These are phyloP conservation scores for Bretschneidera sinensis DNA, from an alignment of 345 rosid genomes.

Conservation along the genomic window DNA sequence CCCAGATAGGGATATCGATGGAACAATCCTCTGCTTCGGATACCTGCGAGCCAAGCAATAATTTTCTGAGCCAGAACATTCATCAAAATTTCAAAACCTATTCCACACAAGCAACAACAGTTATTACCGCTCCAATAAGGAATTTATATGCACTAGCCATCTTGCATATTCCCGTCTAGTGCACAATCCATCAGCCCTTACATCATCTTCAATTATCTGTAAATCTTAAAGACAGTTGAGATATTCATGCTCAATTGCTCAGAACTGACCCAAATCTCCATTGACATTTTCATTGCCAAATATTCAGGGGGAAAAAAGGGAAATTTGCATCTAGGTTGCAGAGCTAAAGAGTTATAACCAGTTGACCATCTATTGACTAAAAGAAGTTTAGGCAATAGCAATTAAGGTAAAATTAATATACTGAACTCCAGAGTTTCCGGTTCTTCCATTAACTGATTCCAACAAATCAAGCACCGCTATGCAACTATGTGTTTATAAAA, in stretches of 20 bases:
- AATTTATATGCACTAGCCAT: constrained; percentile 65
- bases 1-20: constrained; percentile 57
- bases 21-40: constrained; percentile 63
- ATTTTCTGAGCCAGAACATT: not conserved
- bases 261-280: constrained; percentile 34
- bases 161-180: constrained; percentile 82
- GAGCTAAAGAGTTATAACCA: too few relatives aligned
- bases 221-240: constrained; percentile 32
- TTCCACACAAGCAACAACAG: not conserved
- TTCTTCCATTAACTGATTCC: not conserved
- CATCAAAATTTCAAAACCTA: not conserved
- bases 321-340: too few relatives aligned
- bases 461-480: not conserved
- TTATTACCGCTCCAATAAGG: constrained; percentile 66
- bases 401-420: too few relatives aligned
- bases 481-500: not conserved
- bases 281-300: not conserved
- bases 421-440: not conserved
- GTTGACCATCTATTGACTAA: not conserved
- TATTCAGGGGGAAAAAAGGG: too few relatives aligned
- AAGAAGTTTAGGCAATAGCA: too few relatives aligned
- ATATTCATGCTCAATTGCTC: constrained; percentile 50
- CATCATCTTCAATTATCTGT: constrained; percentile 73
- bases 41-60: constrained; percentile 45
- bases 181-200: constrained; percentile 64